A percentile compares a stretch with the other conserved stretches of the same genome.
phyloP scores from a whole-genome alignment of 179 eudicot genomes.

The Camellia oleifera region DNA sequence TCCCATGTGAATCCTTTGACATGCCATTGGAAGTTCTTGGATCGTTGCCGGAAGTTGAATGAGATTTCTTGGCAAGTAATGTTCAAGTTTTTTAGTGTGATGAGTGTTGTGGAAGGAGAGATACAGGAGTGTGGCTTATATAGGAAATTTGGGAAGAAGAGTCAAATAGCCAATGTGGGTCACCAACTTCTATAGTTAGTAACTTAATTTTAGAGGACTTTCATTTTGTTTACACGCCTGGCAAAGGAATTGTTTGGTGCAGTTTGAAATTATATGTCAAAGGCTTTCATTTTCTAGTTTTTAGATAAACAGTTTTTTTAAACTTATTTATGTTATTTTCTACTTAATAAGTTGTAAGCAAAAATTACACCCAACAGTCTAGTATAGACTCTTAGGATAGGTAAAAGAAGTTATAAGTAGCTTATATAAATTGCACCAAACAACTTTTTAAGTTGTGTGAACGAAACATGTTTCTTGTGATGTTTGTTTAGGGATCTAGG shows the following conservation, averaged over 20 bases:
- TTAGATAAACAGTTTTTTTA: no score
- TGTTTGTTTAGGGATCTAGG: not conserved
- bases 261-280: no score
- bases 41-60: not conserved
- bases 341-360: no score
- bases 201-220: not conserved
- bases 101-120: not conserved
- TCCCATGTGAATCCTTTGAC: conserved; percentile 13
- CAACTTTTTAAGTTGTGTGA: no score
- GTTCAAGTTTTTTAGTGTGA: not conserved
- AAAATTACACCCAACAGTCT: no score
- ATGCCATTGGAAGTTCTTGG: not conserved
- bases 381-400: no score
- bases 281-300: no score
- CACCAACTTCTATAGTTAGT: conserved; percentile 7
- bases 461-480: not conserved
- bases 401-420: no score
- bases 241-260: no score
- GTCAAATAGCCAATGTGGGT: conserved; percentile 10
- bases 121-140: not conserved
- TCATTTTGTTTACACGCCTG: not conserved
- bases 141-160: not conserved
- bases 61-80: not conserved
- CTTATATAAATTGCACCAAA: no score
- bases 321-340: no score